A percentile compares a stretch with the other conserved stretches of the same genome.
Evolutionary conservation across 164 flowering plant species (phyloP).

Genomic region (Aristolochia contorta): DNA sequence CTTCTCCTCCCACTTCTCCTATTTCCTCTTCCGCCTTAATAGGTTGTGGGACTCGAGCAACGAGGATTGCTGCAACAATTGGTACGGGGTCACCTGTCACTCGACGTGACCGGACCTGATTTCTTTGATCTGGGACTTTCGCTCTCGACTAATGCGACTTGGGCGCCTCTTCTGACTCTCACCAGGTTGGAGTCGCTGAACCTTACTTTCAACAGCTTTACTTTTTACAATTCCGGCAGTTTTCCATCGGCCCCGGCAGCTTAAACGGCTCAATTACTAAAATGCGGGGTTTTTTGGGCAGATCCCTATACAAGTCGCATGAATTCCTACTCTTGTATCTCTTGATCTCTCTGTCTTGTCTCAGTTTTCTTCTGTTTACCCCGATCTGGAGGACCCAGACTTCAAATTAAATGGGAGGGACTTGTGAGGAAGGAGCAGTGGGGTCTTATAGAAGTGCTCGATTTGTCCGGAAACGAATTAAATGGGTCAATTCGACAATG

Average conservation of each 20-base stretch:
- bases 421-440: no score
- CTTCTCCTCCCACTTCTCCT: background rate
- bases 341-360: conserved; percentile 18
- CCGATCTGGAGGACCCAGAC: conserved; percentile 11
- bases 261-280: conserved; percentile 38
- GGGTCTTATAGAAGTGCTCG: no score
- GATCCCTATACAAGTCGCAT: conserved; percentile 24
- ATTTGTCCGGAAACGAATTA: no score
- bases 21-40: background rate
- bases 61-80: background rate
- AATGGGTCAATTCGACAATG: no score
- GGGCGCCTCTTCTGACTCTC: conserved; percentile 8
- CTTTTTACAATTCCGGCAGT: conserved; percentile 22
- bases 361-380: conserved; percentile 13
- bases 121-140: background rate
- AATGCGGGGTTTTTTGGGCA: conserved; percentile 35
- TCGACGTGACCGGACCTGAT: background rate
- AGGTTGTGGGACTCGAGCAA: background rate
- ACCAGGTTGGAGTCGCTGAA: conserved; percentile 26
- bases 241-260: conserved; percentile 16
- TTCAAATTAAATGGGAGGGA: no score
- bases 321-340: conserved; percentile 14
- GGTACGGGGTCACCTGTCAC: background rate
- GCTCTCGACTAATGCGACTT: background rate
- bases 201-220: conserved; percentile 27